A percentile compares a stretch with the other conserved stretches of the same genome.
Conservation (phyloP, 257 asterid genomes). For the Ajuga chamaepitys region DNA sequence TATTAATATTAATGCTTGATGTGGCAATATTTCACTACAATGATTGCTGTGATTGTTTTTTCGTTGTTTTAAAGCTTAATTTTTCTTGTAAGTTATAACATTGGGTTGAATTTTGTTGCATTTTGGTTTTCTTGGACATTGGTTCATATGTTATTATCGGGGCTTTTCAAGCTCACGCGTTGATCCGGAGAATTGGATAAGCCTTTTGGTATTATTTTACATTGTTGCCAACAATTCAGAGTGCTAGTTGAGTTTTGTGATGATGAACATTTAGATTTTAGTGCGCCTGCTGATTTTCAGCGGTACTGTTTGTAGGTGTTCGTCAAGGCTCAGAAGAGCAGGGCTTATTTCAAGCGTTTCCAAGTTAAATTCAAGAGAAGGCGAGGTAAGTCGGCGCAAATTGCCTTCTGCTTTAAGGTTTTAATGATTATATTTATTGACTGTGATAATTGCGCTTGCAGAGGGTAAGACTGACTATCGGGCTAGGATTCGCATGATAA, state of each 20-base stretch:
- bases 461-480: conserved; percentile 54
- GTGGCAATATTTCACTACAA: background rate
- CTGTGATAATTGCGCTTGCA: conserved; percentile 2
- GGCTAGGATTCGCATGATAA: conserved; percentile 47
- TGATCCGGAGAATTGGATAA: background rate
- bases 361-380: conserved; percentile 57
- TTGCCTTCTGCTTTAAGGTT: background rate
- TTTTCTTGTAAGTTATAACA: background rate
- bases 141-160: background rate
- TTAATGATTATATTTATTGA: background rate
- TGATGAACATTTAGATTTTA: background rate
- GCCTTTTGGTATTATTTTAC: background rate
- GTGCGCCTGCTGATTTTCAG: background rate
- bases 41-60: background rate
- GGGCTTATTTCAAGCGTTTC: conserved; percentile 46
- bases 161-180: background rate
- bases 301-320: conserved; percentile 19
- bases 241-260: background rate
- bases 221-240: background rate
- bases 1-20: background rate
- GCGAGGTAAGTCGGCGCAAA: conserved; percentile 20
- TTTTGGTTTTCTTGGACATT: background rate
- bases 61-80: background rate
- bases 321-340: conserved; percentile 35
- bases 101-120: background rate